phyloP scores from a whole-genome alignment of 2,329 filamentous ascomycete species.

The Claviceps monticola region DNA sequence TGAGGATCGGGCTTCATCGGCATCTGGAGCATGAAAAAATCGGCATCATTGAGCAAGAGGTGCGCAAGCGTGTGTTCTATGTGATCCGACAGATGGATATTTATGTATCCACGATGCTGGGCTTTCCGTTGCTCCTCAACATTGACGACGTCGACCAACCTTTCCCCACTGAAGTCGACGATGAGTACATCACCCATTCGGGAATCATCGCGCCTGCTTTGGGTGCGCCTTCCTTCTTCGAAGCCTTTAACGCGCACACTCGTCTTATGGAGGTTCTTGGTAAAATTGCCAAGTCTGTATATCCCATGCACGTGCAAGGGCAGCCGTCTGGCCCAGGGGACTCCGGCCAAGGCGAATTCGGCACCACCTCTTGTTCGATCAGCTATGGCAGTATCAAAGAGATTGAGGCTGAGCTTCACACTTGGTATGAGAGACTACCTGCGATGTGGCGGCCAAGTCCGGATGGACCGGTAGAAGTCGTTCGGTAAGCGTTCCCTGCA shows the following conservation, averaged over 20 bases:
- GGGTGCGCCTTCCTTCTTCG: constrained; percentile 43
- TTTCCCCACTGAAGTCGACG: constrained; percentile 49
- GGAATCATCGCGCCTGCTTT: constrained; percentile 40
- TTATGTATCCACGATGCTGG: constrained; percentile 53
- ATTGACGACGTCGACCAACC: constrained; percentile 55
- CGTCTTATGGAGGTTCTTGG: constrained; percentile 48
- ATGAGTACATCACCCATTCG: constrained; percentile 50
- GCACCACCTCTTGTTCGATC: constrained; percentile 43
- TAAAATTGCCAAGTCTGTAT: constrained; percentile 52
- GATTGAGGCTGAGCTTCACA: constrained; percentile 48
- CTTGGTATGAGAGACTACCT: constrained; percentile 56
- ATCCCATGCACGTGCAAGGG: constrained; percentile 45
- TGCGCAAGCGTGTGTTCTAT: constrained; percentile 51
- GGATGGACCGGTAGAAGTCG: constrained; percentile 59
- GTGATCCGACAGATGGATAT: constrained; percentile 58
- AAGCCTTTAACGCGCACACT: constrained; percentile 53
- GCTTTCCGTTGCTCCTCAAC: constrained; percentile 49
- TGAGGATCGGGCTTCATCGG: constrained; percentile 67
- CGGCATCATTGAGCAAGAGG: constrained; percentile 48
- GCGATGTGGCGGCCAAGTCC: constrained; percentile 64
- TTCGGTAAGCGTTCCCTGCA: constrained; percentile 43
- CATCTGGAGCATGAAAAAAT: constrained; percentile 51
- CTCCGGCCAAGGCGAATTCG: constrained; percentile 26
- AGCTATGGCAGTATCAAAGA: constrained; percentile 50
- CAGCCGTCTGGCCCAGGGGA: constrained; percentile 29